Conservation (phyloP, 1,139 yeast species). For the Hyphopichia fennica region DNA sequence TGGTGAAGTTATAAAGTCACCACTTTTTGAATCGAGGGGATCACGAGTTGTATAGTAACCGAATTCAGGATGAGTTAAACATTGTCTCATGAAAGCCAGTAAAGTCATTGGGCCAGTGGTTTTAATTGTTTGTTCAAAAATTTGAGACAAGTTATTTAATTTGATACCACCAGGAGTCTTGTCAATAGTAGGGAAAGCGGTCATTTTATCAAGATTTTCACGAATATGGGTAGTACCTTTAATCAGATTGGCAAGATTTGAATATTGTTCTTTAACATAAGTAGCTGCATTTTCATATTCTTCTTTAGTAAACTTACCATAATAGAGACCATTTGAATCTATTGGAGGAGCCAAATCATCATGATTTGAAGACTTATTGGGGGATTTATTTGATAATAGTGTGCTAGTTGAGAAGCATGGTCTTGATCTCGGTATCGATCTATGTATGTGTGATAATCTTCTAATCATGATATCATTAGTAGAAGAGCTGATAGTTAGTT, state of each 20-base stretch:
- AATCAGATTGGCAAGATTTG: slow-evolving; percentile 33
- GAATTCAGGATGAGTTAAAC: slow-evolving; percentile 72
- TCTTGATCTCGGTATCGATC: no score
- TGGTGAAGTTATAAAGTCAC: slow-evolving; percentile 85
- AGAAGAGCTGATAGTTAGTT: no score
- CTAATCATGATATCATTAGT: no score
- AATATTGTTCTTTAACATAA: slow-evolving; percentile 34
- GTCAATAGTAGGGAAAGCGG: slow-evolving; percentile 32
- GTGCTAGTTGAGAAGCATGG: no score
- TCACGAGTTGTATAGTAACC: slow-evolving; percentile 82
- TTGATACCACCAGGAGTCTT: slow-evolving; percentile 7
- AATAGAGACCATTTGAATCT: slow-evolving; percentile 15
- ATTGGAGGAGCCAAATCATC: no score
- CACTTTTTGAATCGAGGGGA: slow-evolving; percentile 61
- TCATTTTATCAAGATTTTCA: slow-evolving; percentile 35
- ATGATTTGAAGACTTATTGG: no score
- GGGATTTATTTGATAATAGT: no score
- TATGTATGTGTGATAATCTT: no score
- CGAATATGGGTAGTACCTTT: slow-evolving; percentile 42
- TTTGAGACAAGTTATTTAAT: slow-evolving; percentile 34
- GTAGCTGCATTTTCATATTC: slow-evolving; percentile 43
- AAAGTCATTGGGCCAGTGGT: slow-evolving; percentile 77
- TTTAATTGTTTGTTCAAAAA: slow-evolving; percentile 56
- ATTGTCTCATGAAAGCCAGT: slow-evolving; percentile 78
- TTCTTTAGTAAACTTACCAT: slow-evolving; percentile 39